These are phyloP conservation scores for Globisporangium iwayamae DNA, from an alignment of 352 stramenopile genomes.

Conservation along the genomic window DNA sequence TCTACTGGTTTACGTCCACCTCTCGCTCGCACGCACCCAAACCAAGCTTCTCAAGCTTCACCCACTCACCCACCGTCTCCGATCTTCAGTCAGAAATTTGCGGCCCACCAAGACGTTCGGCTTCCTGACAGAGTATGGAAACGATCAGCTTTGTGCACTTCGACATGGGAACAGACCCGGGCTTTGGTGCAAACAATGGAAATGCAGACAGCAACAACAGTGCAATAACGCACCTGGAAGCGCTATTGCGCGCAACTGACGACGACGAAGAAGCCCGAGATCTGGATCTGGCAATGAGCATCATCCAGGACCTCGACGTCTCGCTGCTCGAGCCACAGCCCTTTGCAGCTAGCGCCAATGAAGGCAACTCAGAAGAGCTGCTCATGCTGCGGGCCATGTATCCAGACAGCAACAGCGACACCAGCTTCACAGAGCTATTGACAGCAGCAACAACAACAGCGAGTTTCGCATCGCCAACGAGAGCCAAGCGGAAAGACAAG, in stretches of 20 bases:
- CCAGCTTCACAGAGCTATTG: not conserved
- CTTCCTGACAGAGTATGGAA: constrained; percentile 6
- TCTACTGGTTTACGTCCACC: not conserved
- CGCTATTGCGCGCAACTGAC: not conserved
- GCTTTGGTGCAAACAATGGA: not conserved
- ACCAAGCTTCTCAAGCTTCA: not conserved
- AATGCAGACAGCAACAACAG: not conserved
- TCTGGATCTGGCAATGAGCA: constrained; percentile 14
- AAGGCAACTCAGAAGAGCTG: not conserved
- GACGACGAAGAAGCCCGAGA: constrained; percentile 5
- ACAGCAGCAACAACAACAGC: not conserved
- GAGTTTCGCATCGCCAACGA: not conserved
- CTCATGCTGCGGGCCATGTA: constrained; percentile 8
- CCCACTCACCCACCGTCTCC: not conserved
- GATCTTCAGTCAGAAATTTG: no score
- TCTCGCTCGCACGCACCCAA: not conserved
- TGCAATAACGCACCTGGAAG: not conserved
- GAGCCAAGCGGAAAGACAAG: constrained; percentile 8
- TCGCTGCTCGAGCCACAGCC: constrained; percentile 5
- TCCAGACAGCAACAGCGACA: not conserved
- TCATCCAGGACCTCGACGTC: constrained; percentile 17
- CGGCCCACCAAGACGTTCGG: not conserved
- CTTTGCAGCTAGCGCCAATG: not conserved
- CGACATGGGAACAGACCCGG: not conserved
- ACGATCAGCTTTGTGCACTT: constrained; percentile 2